A percentile compares a stretch with the other conserved stretches of the same genome.
phyloP scores from a whole-genome alignment of 1,139 yeast genomes.

The Candida tropicalis region DNA sequence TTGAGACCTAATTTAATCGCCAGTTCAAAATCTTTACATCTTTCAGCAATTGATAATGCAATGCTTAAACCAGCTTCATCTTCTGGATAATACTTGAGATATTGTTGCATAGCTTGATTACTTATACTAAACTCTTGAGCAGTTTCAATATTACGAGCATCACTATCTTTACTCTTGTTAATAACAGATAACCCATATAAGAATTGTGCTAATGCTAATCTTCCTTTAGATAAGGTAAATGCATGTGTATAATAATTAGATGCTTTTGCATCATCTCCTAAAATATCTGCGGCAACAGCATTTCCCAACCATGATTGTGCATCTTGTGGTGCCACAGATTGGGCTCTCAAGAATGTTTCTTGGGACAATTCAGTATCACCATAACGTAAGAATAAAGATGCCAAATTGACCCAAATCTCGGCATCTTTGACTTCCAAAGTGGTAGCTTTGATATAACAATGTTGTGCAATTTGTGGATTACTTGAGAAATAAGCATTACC shows the following conservation, averaged over 20 bases:
- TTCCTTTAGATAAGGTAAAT: constrained; percentile 72
- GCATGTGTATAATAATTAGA: constrained; percentile 73
- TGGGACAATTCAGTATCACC: constrained; percentile 75
- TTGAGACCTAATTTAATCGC: constrained; percentile 53
- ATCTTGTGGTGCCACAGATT: constrained; percentile 78
- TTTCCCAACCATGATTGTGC: constrained; percentile 87
- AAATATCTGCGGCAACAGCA: constrained; percentile 65
- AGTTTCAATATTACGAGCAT: constrained; percentile 56
- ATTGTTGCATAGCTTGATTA: constrained; percentile 71
- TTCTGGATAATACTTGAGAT: constrained; percentile 65
- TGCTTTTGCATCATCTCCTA: constrained; percentile 58
- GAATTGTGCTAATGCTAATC: constrained; percentile 69
- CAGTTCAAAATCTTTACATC: constrained; percentile 60
- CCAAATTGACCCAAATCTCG: constrained; percentile 79
- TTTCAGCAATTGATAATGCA: constrained; percentile 64
- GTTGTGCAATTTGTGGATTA: constrained; percentile 81
- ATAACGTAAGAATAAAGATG: constrained; percentile 68
- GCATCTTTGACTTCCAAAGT: constrained; percentile 71
- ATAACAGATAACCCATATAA: constrained; percentile 68
- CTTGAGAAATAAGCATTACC: constrained; percentile 67
- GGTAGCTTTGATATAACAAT: constrained; percentile 84
- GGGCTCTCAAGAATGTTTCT: constrained; percentile 73
- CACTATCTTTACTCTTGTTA: constrained; percentile 42
- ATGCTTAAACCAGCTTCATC: constrained; percentile 65
- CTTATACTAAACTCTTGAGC: constrained; percentile 71